A percentile compares a stretch with the other conserved stretches of the same genome.
These are phyloP conservation scores for Colletotrichum viniferum DNA, from an alignment of 2,329 filamentous ascomycete genomes.

Conservation along the genomic window DNA sequence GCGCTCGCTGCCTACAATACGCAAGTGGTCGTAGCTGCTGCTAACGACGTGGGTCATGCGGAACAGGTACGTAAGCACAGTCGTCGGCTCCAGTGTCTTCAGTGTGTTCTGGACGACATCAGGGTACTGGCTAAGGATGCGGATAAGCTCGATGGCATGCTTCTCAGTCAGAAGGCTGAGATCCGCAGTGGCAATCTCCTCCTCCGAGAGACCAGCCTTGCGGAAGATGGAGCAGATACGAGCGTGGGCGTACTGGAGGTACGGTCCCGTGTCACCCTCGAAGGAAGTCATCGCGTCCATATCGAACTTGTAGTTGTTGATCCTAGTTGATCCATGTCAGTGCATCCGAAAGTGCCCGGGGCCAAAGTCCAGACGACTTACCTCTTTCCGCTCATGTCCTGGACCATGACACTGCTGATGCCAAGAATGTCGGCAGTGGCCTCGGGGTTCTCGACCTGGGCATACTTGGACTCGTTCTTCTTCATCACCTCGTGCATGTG, in stretches of 20 bases:
- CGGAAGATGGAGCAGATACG: slow-evolving; percentile 70
- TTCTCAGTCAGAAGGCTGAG: slow-evolving; percentile 71
- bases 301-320: slow-evolving; percentile 73
- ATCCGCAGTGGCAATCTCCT: slow-evolving; percentile 68
- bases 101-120: slow-evolving; percentile 84
- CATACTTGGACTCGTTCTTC: slow-evolving; percentile 88
- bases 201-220: slow-evolving; percentile 55
- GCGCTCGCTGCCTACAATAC: slow-evolving; percentile 79
- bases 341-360: slow-evolving; percentile 20
- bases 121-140: slow-evolving; percentile 82
- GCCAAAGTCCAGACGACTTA: slow-evolving; percentile 38
- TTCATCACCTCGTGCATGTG: slow-evolving; percentile 99
- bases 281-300: slow-evolving; percentile 54
- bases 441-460: slow-evolving; percentile 83
- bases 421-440: slow-evolving; percentile 85
- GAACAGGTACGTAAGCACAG: slow-evolving; percentile 69
- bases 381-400: slow-evolving; percentile 97
- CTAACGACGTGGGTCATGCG: slow-evolving; percentile 84
- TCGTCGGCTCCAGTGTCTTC: slow-evolving; percentile 79
- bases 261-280: slow-evolving; percentile 84
- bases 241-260: slow-evolving; percentile 83
- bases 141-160: slow-evolving; percentile 75
- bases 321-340: slow-evolving; percentile 38
- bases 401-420: slow-evolving; percentile 95
- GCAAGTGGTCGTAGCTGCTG: slow-evolving; percentile 80